phyloP scores from a whole-genome alignment of 176 grass and related monocot genomes.

The Oryza officinalis region DNA sequence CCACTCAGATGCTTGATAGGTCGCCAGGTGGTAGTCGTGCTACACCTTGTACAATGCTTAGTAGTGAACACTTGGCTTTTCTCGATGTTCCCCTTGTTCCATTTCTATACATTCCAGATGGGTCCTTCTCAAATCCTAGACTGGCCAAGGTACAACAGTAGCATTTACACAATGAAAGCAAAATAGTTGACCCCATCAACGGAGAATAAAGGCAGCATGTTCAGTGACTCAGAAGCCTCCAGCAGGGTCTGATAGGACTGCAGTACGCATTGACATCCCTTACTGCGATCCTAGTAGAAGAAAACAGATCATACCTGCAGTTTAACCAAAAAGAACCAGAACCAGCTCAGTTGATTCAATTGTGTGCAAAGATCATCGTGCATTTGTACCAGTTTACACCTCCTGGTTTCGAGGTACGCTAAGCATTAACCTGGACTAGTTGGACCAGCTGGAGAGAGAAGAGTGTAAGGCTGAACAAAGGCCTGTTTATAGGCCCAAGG shows the following conservation, averaged over 20 bases:
- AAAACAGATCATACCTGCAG: background rate
- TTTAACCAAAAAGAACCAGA: background rate
- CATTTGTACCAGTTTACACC: background rate
- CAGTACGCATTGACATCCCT: too few species aligned
- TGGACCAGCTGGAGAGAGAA: background rate
- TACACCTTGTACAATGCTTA: background rate
- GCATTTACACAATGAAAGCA: background rate
- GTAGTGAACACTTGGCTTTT: background rate
- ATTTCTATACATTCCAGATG: background rate
- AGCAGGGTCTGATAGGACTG: too few species aligned
- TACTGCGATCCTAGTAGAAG: background rate
- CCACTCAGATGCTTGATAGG: background rate
- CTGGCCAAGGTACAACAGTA: background rate
- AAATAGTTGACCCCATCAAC: background rate
- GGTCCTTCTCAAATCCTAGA: background rate
- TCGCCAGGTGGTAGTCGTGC: background rate
- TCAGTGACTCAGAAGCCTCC: too few species aligned
- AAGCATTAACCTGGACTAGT: background rate
- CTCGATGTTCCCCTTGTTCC: background rate
- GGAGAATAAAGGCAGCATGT: too few species aligned
- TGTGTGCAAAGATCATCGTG: background rate
- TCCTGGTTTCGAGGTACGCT: background rate
- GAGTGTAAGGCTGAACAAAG: background rate
- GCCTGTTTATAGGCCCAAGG: background rate
- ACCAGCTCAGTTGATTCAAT: background rate